Conservation (phyloP, 2,329 filamentous ascomycete species). For the Amphichorda felina region DNA sequence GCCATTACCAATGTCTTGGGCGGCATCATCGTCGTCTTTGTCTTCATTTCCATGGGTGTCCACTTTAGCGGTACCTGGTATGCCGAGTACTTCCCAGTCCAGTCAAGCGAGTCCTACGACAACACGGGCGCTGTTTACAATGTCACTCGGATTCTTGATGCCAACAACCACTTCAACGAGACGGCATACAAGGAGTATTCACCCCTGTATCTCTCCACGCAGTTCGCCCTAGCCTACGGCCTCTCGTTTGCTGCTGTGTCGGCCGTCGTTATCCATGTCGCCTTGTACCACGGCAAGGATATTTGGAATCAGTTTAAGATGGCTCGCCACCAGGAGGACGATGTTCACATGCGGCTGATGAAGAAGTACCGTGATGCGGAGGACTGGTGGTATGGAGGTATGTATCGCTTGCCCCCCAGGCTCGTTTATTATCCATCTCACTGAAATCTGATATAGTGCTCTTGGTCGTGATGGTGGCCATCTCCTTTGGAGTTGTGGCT, state of each 20-base stretch:
- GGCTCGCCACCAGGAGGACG: conserved; percentile 43
- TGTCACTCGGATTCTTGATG: conserved; percentile 45
- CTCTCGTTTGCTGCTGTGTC: conserved; percentile 57
- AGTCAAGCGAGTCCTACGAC: conserved; percentile 50
- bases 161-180: conserved; percentile 44
- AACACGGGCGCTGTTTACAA: conserved; percentile 51
- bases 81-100: conserved; percentile 48
- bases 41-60: conserved; percentile 44
- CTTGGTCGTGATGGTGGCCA: conserved; percentile 38
- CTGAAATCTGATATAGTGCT: conserved; percentile 17
- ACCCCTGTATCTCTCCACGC: conserved; percentile 51
- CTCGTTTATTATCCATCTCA: too few relatives aligned
- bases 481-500: conserved; percentile 41
- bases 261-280: conserved; percentile 44
- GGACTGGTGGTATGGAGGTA: conserved; percentile 46
- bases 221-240: conserved; percentile 49
- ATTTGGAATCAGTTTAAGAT: conserved; percentile 43
- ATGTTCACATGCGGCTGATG: conserved; percentile 49
- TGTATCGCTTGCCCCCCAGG: conserved; percentile 13
- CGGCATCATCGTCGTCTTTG: conserved; percentile 42
- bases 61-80: conserved; percentile 47
- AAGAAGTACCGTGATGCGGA: conserved; percentile 47
- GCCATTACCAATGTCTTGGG: conserved; percentile 43
- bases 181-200: conserved; percentile 52
- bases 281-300: conserved; percentile 41